Conservation (phyloP, 164 flowering plant species). For the Umbellularia californica region DNA sequence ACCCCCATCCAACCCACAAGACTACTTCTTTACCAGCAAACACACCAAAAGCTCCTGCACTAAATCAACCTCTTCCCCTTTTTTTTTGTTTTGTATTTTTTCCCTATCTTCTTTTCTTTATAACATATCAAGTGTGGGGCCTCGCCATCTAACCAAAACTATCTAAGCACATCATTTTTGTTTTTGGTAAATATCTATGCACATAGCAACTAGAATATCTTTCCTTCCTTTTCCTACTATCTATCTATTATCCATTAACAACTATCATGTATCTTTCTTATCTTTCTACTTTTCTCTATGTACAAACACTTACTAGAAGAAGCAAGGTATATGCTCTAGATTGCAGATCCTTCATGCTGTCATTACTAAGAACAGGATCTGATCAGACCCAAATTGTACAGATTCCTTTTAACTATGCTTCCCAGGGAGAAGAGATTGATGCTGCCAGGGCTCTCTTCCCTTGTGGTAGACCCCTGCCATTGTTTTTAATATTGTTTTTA, state of each 20-base stretch:
- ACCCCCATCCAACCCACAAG: not conserved
- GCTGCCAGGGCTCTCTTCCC: slow-evolving; percentile 38
- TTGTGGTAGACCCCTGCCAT: slow-evolving; percentile 19
- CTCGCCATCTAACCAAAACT: slow-evolving; percentile 9
- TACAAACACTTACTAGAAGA: slow-evolving; percentile 18
- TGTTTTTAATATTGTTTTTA: too few relatives aligned
- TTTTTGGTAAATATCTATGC: too few relatives aligned
- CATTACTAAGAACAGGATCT: slow-evolving; percentile 57
- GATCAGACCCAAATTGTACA: slow-evolving; percentile 77
- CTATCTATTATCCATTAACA: slow-evolving; percentile 26
- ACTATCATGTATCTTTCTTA: slow-evolving; percentile 2
- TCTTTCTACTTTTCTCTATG: slow-evolving; percentile 6
- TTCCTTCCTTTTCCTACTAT: too few relatives aligned
- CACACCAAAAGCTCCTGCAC: not conserved
- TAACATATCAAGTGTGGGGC: not conserved
- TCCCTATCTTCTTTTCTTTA: not conserved
- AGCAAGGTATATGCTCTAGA: slow-evolving; percentile 21
- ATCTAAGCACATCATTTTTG: slow-evolving; percentile 24
- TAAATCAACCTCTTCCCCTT: not conserved
- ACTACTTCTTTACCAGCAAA: not conserved
- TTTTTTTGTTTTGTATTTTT: not conserved
- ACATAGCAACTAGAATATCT: too few relatives aligned
- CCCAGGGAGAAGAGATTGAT: slow-evolving; percentile 75
- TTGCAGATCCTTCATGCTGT: not conserved
- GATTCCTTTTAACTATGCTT: slow-evolving; percentile 81